Base-by-base conservation (phyloP, 768 basidiomycete species). In the Russula sp. region DNA sequence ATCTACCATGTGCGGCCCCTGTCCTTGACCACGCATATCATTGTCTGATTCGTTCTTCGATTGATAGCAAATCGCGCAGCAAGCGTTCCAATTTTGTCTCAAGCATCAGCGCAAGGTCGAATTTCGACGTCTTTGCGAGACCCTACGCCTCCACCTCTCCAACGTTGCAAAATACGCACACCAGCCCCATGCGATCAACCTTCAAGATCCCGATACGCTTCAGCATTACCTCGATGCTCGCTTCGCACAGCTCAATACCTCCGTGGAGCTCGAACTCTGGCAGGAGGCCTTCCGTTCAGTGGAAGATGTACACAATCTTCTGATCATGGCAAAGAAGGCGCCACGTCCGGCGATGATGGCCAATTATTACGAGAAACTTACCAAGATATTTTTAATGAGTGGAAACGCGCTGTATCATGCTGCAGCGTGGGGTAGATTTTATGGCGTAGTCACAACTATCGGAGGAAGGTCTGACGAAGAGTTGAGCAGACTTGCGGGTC, bases 261-360 rank as follows among this genome's bases (percentile, higher is more conserved):
- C 94, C 1, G 94, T 98, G 69, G 94, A 98, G 75, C 87, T 99
- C 67, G 96, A 99, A 77, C 83, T 99, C 30, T 99, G 96, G 96
- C 95, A 98, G 72, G 96, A 98, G 72, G 96, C 94, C 11, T 99
- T 98, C 84, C 90, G 96, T 65, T 94, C 93, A 48, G 94, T 98
- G 65, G 96, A 99, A 75, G 96, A 99, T 75, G 91, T 98, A 44
- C 96, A 98, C 79, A 94, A 94, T 71, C 83, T 98, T 40, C 85
- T 99, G 68, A 91, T 88, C 13, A 87, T 93, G 84, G 89, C 90
- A 32, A 96, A 96, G 75, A 96, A 94, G 76, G 86, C 92, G 0
- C 92, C 94, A 1, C 87, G 93, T 38, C 92, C 93, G 0, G 83
- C 88, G 14, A 96, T 98, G 94, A 98, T 98, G 95, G 93, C 94